Evolutionary conservation across 306 rosid genomes (phyloP).

Genomic region (Fragaria ananassa): DNA sequence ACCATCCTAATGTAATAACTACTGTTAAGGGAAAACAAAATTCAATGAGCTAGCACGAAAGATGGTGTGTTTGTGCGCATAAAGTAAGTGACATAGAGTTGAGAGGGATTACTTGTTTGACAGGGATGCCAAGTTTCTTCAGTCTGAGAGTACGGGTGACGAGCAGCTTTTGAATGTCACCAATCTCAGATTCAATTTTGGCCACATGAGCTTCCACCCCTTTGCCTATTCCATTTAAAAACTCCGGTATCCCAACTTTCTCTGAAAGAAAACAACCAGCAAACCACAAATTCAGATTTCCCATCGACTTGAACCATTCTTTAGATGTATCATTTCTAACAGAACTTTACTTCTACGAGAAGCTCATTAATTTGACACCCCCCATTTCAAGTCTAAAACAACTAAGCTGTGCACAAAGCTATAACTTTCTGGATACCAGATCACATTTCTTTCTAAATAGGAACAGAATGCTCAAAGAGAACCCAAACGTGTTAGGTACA

Average conservation of each 20-base stretch:
- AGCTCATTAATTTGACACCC: not conserved
- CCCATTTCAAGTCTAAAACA: not conserved
- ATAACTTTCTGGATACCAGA: not conserved
- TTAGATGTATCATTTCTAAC: not conserved
- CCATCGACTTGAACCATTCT: not conserved
- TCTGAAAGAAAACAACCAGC: slow-evolving; percentile 37
- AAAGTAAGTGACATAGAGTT: not conserved
- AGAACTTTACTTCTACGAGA: not conserved
- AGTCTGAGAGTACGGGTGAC: slow-evolving; percentile 76
- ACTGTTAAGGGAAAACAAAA: not conserved
- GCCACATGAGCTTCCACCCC: slow-evolving; percentile 75
- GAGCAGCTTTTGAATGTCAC: slow-evolving; percentile 75
- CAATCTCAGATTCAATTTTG: slow-evolving; percentile 74
- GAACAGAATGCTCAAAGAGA: not conserved
- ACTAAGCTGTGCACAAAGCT: not conserved
- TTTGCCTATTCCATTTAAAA: slow-evolving; percentile 71
- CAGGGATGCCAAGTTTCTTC: slow-evolving; percentile 77
- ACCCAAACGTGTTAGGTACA: not conserved
- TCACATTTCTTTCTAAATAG: not conserved
- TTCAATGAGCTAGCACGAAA: not conserved
- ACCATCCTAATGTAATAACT: not conserved
- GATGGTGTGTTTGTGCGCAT: not conserved
- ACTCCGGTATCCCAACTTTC: slow-evolving; percentile 84
- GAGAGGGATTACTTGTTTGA: slow-evolving; percentile 59
- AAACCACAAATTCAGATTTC: slow-evolving; percentile 5